Evolutionary conservation across 495 filamentous ascomycete genomes (phyloP).

Genomic region (Apodospora peruviana): DNA sequence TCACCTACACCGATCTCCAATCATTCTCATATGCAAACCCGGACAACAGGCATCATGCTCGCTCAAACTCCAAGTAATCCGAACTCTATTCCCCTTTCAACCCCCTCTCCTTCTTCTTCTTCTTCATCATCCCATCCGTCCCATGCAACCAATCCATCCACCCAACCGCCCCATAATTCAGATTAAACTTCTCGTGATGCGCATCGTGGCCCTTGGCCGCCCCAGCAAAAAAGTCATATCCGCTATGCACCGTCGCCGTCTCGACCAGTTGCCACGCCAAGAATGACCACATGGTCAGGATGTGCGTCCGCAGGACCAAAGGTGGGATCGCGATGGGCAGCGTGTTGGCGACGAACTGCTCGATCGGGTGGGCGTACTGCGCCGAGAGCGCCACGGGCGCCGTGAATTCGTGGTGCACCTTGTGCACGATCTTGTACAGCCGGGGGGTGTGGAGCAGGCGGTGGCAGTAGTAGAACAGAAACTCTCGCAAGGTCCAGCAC

Average conservation of each 20-base stretch:
- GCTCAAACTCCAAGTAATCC: too few relatives aligned
- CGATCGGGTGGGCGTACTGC: conserved; percentile 54
- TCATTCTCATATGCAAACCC: too few relatives aligned
- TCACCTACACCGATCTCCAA: too few relatives aligned
- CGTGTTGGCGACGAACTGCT: conserved; percentile 50
- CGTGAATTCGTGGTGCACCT: conserved; percentile 52
- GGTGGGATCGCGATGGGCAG: conserved; percentile 49
- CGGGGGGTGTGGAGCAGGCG: conserved; percentile 45
- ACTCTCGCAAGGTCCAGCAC: conserved; percentile 50
- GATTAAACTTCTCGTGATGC: conserved; percentile 42
- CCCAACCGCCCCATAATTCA: conserved; percentile 36
- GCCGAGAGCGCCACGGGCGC: conserved; percentile 54
- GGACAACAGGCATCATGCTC: too few relatives aligned
- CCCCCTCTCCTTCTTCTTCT: too few relatives aligned
- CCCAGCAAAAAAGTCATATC: conserved; percentile 45
- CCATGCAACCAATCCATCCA: conserved; percentile 39
- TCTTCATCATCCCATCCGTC: too few relatives aligned
- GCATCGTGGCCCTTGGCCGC: conserved; percentile 48
- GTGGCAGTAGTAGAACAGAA: conserved; percentile 53
- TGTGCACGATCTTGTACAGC: conserved; percentile 50
- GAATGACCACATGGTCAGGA: conserved; percentile 49
- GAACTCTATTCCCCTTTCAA: too few relatives aligned
- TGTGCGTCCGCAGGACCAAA: conserved; percentile 39
- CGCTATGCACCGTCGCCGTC: conserved; percentile 49
- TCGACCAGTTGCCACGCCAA: conserved; percentile 42